A percentile compares a stretch with the other conserved stretches of the same genome.
phyloP scores from a whole-genome alignment of 169 alveolate genomes.

The Toxoplasma gondii region DNA sequence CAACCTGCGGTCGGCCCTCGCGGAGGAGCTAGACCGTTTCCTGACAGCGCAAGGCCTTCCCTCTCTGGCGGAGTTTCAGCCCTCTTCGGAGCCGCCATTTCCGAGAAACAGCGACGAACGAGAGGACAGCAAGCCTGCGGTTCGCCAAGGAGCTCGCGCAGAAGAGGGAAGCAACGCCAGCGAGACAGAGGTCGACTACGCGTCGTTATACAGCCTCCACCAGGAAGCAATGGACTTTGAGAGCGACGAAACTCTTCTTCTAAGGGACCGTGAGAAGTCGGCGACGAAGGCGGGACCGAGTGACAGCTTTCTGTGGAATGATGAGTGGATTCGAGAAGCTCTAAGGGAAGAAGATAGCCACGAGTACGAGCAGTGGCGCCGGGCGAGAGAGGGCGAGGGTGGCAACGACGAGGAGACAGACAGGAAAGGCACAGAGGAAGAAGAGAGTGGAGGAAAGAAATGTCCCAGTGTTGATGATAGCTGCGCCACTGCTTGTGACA shows the following conservation, averaged over 20 bases:
- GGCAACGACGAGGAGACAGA: not conserved
- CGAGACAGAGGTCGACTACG: not conserved
- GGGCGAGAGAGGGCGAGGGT: not conserved
- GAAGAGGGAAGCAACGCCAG: not conserved
- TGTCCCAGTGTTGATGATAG: not conserved
- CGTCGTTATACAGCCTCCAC: not conserved
- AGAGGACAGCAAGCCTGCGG: not conserved
- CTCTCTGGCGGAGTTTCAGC: not conserved
- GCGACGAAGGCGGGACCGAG: not conserved
- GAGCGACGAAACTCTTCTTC: no score
- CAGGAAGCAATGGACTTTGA: not conserved
- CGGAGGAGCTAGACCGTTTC: not conserved
- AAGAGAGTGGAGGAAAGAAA: not conserved
- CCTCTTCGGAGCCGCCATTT: not conserved
- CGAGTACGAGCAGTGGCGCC: not conserved
- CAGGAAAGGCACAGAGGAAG: not conserved
- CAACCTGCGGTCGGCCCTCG: not conserved
- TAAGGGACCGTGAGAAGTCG: not conserved
- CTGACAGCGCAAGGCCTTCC: constrained; percentile 26
- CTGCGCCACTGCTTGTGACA: no score
- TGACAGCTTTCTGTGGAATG: not conserved
- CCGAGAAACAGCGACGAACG: not conserved
- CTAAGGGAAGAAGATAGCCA: not conserved
- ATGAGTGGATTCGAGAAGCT: constrained; percentile 3
- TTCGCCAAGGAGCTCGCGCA: not conserved